Evolutionary conservation across 106 monocot species (phyloP).

Genomic region (Acorus calamus): DNA sequence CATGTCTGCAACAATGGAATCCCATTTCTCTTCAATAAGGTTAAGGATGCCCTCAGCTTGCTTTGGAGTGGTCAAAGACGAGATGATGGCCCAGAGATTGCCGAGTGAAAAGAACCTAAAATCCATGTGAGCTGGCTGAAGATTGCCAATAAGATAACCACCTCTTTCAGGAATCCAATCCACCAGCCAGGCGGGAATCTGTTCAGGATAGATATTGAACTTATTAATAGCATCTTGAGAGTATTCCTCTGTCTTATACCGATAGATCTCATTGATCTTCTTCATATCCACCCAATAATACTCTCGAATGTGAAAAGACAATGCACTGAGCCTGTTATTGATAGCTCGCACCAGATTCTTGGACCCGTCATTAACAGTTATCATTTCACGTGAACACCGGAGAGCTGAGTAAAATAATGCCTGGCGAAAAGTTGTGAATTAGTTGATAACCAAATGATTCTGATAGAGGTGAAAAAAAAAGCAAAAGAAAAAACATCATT

Average conservation of each 20-base stretch:
- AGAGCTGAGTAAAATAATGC: slow-evolving; percentile 92
- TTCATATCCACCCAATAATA: slow-evolving; percentile 92
- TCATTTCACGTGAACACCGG: slow-evolving; percentile 72
- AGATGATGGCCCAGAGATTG: slow-evolving; percentile 83
- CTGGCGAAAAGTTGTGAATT: slow-evolving; percentile 30
- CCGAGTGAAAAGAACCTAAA: slow-evolving; percentile 93
- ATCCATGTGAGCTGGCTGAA: slow-evolving; percentile 96
- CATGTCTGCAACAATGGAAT: slow-evolving; percentile 76
- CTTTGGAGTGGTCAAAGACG: slow-evolving; percentile 69
- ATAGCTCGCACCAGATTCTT: slow-evolving; percentile 63
- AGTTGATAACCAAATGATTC: neutral
- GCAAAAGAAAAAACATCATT: neutral
- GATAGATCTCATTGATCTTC: slow-evolving; percentile 90
- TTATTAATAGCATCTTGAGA: slow-evolving; percentile 91
- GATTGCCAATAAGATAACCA: slow-evolving; percentile 86
- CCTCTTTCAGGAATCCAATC: slow-evolving; percentile 87
- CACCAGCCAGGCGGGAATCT: slow-evolving; percentile 76
- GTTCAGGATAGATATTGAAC: slow-evolving; percentile 96
- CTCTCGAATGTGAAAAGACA: slow-evolving; percentile 90
- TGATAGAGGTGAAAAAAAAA: neutral
- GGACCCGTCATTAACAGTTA: slow-evolving; percentile 65
- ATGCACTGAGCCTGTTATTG: slow-evolving; percentile 78
- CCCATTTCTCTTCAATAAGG: slow-evolving; percentile 94
- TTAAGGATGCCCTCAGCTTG: slow-evolving; percentile 82
- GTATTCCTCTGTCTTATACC: slow-evolving; percentile 92